Base-by-base conservation (phyloP, 73 alveolate species). In the Paramecium sonneborni region DNA sequence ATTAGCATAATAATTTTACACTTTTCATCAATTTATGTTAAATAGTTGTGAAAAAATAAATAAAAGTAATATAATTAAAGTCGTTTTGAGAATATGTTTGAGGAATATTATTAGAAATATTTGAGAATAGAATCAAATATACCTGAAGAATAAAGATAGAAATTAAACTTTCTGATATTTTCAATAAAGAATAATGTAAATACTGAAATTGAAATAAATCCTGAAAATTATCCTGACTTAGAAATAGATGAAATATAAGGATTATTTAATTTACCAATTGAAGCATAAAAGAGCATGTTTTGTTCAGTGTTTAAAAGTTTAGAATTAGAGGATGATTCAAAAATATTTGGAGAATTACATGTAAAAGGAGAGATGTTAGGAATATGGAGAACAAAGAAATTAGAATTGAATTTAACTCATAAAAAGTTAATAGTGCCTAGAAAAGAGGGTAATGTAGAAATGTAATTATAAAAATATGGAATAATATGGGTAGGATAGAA, bases 301-400 rank as follows among this genome's bases (percentile, higher is more conserved):
- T 72, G 86, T 41, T 72, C 86, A 72, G 37, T 38, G 14, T 72
- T 72, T 41, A 32, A 35, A 32, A 35, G 58, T 35, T 37, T 72
- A 34, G 86, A 72, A 18, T 37, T 35, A 15, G 86, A 34, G 9
- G 86, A 72, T 21, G 86, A 72, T 18, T 72, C 86, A 1, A 72
- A 35, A 28, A 37, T 72, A 4, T 3, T 35, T 5, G 86, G 86
- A 12, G 55, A 72, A 72, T 72, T 72, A 72, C 34, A 72, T 10
- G 57, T 32, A 10, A 72, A 72, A 35, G 86, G 86, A 12, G 86
- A 72, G 57, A 72, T 62, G 10, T n/a, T 72, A 11, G 86, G 86
- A 4, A 72, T 72, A 1, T 72, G 86, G 86, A 72, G 86, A 35
- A 14, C 32, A 7, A 72, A 72, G 28, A 72, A 72, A 20, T 72